Evolutionary conservation across 2,329 filamentous ascomycete genomes (phyloP).

Genomic region (Thielaviopsis populi): DNA sequence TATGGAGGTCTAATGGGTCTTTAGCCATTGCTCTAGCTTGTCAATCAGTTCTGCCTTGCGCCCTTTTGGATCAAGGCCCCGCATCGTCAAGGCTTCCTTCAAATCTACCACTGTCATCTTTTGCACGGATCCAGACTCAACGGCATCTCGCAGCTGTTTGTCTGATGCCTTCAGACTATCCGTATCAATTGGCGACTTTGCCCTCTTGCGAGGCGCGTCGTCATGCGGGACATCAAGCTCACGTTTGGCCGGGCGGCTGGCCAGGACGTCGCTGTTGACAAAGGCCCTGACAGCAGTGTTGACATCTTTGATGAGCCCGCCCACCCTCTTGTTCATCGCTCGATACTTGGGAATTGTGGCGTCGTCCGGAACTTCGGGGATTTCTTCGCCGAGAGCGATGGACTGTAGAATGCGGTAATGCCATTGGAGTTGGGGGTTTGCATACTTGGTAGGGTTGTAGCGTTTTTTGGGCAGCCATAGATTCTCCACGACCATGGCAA

Average conservation of each 20-base stretch:
- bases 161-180: slow-evolving; percentile 28
- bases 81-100: slow-evolving; percentile 33
- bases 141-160: slow-evolving; percentile 32
- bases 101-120: slow-evolving; percentile 41
- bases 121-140: slow-evolving; percentile 32
- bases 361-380: slow-evolving; percentile 59
- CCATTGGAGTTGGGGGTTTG: slow-evolving; percentile 89
- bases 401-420: slow-evolving; percentile 91
- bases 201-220: slow-evolving; percentile 33
- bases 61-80: slow-evolving; percentile 35
- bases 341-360: slow-evolving; percentile 70
- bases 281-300: slow-evolving; percentile 43
- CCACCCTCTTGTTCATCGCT: slow-evolving; percentile 80
- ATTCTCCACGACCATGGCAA: slow-evolving; percentile 71
- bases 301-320: slow-evolving; percentile 65
- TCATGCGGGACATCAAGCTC: slow-evolving; percentile 23
- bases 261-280: slow-evolving; percentile 28
- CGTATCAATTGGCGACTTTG: slow-evolving; percentile 24
- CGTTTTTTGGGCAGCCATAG: slow-evolving; percentile 72
- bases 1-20: slow-evolving; percentile 22
- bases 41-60: slow-evolving; percentile 41
- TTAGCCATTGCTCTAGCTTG: slow-evolving; percentile 41
- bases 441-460: slow-evolving; percentile 77
- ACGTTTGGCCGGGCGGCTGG: background rate
- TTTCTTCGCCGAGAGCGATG: slow-evolving; percentile 78